Evolutionary conservation across 495 filamentous ascomycete species (phyloP), one percentile per base, ranked within the genome.

Genomic region (Aspergillus conjunctus): DNA sequence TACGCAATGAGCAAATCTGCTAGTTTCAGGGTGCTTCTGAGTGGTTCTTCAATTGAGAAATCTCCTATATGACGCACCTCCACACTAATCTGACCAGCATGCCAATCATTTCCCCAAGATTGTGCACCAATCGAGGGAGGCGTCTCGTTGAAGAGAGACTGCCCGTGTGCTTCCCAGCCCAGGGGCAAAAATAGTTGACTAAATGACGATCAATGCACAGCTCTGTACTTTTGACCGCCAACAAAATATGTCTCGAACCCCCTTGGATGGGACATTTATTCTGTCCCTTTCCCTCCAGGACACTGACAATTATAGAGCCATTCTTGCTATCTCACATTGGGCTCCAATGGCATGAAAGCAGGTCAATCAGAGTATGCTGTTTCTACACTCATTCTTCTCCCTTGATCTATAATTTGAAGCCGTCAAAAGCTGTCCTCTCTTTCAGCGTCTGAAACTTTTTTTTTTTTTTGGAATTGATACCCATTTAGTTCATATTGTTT

Each of bases 1-100:
- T 67, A 67, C 65, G 61, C 64, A 67, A 67, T 50, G 55, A 31
- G 48, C 51, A 56, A 55, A 61, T 67, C 61, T 52, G 44, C 53
- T 51, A 30, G 44, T 22, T 54, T 15, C 44, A 34, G 45, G 20
- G 14, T 56, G 34, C 59, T 51, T 51, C 44, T 50, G n/a, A 50
- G 45, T 52, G 44, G 44, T 15, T 48, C 14, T 54, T 43, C 43
- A 14, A 18, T 59, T 26, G 12, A 31, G 46, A 46, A 34, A 8
- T 59, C 51, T 52, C 57, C 57, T 56, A 51, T 51, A 26, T 55
- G 31, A 39, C n/a, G 51, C 58, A 22, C 44, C n/a, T 48, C 44
- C 44, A 48, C 44, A 18, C 18, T 21, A 48, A 22, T 11, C 30
- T 54, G 51, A 51, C 31, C 51, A 54, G 58, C 49, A 51, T 51